Evolutionary conservation across 177 flowering plant genomes (phyloP).

Genomic region (Telopea speciosissima): DNA sequence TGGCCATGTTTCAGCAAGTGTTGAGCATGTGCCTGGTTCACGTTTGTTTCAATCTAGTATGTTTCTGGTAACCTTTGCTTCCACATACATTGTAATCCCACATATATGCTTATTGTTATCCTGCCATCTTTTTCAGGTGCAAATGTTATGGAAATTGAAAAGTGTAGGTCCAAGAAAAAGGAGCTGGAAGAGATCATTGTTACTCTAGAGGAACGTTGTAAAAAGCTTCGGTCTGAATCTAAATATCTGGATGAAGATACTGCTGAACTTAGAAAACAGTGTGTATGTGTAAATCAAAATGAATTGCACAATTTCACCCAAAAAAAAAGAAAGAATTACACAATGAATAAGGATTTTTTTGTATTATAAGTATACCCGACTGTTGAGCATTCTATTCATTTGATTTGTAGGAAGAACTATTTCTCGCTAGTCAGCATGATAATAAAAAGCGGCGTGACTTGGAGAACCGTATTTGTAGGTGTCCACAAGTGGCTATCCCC

Average conservation of each 20-base stretch:
- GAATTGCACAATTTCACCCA: too few relatives aligned
- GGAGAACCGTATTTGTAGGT: conserved; percentile 65
- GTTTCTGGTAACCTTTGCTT: conserved; percentile 17
- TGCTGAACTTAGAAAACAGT: conserved; percentile 58
- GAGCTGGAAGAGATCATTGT: conserved; percentile 57
- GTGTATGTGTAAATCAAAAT: conserved; percentile 41
- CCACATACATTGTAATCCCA: neutral
- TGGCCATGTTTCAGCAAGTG: conserved; percentile 69
- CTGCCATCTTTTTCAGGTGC: conserved; percentile 32
- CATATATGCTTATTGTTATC: neutral
- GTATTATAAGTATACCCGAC: neutral
- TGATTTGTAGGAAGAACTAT: conserved; percentile 54
- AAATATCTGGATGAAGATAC: conserved; percentile 64
- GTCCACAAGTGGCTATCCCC: neutral
- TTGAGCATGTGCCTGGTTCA: conserved; percentile 54
- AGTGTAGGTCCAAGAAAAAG: conserved; percentile 40
- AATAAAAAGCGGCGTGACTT: conserved; percentile 55
- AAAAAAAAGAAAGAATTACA: too few relatives aligned
- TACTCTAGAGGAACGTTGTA: conserved; percentile 40
- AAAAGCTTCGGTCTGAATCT: conserved; percentile 39
- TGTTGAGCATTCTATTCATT: neutral
- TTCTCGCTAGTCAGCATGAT: conserved; percentile 25
- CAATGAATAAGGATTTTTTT: neutral
- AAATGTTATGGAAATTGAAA: conserved; percentile 71
- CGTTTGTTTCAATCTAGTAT: conserved; percentile 71